Conservation (phyloP, 1,284 basidiomycete species). For the Meira miltonrushii region DNA sequence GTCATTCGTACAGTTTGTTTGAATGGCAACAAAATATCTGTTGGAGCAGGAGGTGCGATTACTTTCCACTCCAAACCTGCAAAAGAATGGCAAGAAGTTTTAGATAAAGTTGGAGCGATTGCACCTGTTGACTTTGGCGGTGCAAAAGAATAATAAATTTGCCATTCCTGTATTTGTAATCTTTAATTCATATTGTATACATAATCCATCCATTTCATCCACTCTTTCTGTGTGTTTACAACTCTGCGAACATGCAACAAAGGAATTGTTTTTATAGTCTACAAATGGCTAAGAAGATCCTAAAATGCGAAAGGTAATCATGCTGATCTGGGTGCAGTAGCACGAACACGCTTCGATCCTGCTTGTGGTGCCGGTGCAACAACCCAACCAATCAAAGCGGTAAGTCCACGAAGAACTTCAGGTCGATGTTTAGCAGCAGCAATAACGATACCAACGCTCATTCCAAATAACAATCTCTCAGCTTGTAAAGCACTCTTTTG, state of each 20-base stretch:
- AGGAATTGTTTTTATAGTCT: neutral
- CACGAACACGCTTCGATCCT: no score
- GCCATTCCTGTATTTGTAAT: no score
- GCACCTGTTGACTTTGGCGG: slow-evolving; percentile 8
- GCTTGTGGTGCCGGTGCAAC: slow-evolving; percentile 5
- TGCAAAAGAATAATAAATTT: no score
- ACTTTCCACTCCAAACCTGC: slow-evolving; percentile 82
- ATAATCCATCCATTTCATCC: neutral
- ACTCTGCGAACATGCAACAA: neutral
- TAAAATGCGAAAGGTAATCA: neutral
- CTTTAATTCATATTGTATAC: neutral
- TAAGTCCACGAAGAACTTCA: slow-evolving; percentile 37
- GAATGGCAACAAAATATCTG: slow-evolving; percentile 57
- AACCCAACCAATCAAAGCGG: slow-evolving; percentile 37
- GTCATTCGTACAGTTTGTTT: slow-evolving; percentile 88
- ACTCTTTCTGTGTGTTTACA: neutral
- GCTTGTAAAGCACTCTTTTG: slow-evolving; percentile 28
- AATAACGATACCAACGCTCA: slow-evolving; percentile 30
- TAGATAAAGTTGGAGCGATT: slow-evolving; percentile 61
- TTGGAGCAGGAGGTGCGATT: slow-evolving; percentile 93
- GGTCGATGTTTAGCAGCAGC: slow-evolving; percentile 32
- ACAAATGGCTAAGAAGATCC: neutral
- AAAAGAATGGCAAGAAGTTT: slow-evolving; percentile 91
- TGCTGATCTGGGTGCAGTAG: no score
- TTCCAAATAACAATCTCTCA: slow-evolving; percentile 34